These are phyloP conservation scores for Elsinoe necatrix DNA, from an alignment of 2,329 filamentous ascomycete species.

Conservation along the genomic window DNA sequence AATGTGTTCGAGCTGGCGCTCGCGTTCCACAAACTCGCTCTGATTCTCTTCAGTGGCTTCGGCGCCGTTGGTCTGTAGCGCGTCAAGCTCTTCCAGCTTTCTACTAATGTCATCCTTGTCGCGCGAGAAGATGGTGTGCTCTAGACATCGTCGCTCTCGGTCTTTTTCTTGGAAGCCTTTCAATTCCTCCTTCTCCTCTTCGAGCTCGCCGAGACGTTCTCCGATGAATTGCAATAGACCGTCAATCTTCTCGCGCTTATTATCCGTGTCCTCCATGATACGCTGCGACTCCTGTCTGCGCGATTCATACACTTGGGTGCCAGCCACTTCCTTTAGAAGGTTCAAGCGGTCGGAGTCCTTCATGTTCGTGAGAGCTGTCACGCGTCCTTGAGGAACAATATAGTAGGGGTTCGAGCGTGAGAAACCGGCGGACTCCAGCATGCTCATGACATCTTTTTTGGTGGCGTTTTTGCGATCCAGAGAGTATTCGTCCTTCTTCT, in stretches of 20 bases:
- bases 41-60: conserved; percentile 78
- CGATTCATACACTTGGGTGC: conserved; percentile 93
- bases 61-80: conserved; percentile 68
- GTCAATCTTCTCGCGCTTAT: conserved; percentile 90
- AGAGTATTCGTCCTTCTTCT: conserved; percentile 98
- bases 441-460: conserved; percentile 86
- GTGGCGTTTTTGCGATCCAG: conserved; percentile 95
- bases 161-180: conserved; percentile 93
- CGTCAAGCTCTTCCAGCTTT: conserved; percentile 74
- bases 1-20: conserved; percentile 68
- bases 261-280: conserved; percentile 94
- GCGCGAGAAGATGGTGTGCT: conserved; percentile 88
- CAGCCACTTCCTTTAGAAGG: conserved; percentile 93
- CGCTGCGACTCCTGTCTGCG: conserved; percentile 85
- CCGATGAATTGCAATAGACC: conserved; percentile 87
- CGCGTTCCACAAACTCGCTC: conserved; percentile 64
- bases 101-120: conserved; percentile 73
- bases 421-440: conserved; percentile 92
- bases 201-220: conserved; percentile 76
- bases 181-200: conserved; percentile 95
- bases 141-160: conserved; percentile 78
- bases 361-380: conserved; percentile 96
- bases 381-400: conserved; percentile 94
- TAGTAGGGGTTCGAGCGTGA: conserved; percentile 98
- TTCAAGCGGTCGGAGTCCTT: conserved; percentile 87